Conservation (phyloP, 2,329 filamentous ascomycete species). For the Alternaria brassicae region DNA sequence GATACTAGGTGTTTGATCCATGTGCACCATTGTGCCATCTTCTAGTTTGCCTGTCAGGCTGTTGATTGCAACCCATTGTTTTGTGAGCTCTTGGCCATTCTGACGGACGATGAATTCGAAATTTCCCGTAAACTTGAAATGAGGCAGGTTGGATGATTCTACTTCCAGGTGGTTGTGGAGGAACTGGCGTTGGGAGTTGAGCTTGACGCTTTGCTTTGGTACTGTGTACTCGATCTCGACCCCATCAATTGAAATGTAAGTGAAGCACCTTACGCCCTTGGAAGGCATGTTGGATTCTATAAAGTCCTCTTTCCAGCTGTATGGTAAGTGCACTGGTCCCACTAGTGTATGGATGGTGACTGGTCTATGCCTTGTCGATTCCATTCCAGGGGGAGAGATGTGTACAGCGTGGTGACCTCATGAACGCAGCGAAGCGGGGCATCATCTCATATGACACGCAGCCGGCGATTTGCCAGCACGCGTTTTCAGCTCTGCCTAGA, state of each 20-base stretch:
- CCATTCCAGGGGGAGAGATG: background rate
- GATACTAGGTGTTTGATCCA: constrained; percentile 41
- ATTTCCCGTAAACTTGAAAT: constrained; percentile 55
- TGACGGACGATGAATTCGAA: constrained; percentile 54
- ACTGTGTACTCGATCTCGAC: constrained; percentile 56
- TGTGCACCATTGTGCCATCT: constrained; percentile 49
- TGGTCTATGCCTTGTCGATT: background rate
- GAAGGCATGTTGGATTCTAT: constrained; percentile 39
- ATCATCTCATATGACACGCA: constrained; percentile 3
- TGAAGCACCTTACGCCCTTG: constrained; percentile 44
- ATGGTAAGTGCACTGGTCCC: background rate
- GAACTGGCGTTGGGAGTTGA: constrained; percentile 48
- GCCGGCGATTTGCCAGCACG: background rate
- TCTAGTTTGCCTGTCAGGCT: constrained; percentile 54
- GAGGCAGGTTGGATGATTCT: constrained; percentile 53
- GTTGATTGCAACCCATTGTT: constrained; percentile 58
- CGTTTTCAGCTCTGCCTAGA: constrained; percentile 16
- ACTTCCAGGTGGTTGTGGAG: constrained; percentile 55
- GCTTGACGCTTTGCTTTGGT: constrained; percentile 47
- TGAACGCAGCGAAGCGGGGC: background rate
- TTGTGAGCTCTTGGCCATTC: constrained; percentile 51
- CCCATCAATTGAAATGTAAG: constrained; percentile 48
- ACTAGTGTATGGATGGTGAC: background rate
- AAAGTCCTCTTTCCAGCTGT: background rate
- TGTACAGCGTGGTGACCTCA: background rate